Percentiles rank a stretch among this genome's conserved stretches.
These are phyloP conservation scores for Fusarium setosum DNA, from an alignment of 2,329 filamentous ascomycete species.

Conservation along the genomic window DNA sequence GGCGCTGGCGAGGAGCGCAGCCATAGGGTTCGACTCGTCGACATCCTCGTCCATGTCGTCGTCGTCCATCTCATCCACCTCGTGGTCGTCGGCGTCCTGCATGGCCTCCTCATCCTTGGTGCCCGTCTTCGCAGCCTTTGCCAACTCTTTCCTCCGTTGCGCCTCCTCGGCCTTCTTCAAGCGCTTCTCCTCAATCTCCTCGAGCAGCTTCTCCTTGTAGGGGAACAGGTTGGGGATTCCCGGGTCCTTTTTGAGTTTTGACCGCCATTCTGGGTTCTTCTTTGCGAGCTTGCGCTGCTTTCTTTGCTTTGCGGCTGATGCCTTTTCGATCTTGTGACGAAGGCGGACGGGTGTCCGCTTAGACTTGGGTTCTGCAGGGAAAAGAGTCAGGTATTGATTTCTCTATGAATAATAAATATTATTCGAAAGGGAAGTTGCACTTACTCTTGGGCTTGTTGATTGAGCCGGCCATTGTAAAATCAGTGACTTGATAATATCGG, in stretches of 20 bases:
- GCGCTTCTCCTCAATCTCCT: constrained; percentile 92
- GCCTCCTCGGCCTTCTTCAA: constrained; percentile 84
- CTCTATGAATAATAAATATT: background rate
- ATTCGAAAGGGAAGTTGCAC: constrained; percentile 27
- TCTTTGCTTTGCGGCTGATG: constrained; percentile 87
- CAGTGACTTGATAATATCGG: constrained; percentile 23
- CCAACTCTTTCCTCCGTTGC: constrained; percentile 76
- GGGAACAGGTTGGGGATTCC: constrained; percentile 98
- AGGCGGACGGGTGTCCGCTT: constrained; percentile 92
- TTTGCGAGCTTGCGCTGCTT: constrained; percentile 91
- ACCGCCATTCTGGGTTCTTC: constrained; percentile 97
- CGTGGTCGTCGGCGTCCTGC: constrained; percentile 59
- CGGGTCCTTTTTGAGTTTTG: constrained; percentile 95
- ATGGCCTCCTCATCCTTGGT: constrained; percentile 57
- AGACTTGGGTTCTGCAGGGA: constrained; percentile 87
- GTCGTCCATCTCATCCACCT: constrained; percentile 62
- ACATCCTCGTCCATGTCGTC: constrained; percentile 67
- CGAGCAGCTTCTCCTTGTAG: constrained; percentile 94
- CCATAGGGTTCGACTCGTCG: constrained; percentile 87
- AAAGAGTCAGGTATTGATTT: background rate
- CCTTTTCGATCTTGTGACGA: constrained; percentile 96
- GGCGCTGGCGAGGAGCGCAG: constrained; percentile 88
- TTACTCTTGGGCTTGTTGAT: constrained; percentile 67
- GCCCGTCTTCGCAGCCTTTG: constrained; percentile 73
- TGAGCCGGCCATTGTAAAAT: constrained; percentile 61